Base-by-base conservation (phyloP, 2,329 filamentous ascomycete genomes). In the Laburnicola sp. region DNA sequence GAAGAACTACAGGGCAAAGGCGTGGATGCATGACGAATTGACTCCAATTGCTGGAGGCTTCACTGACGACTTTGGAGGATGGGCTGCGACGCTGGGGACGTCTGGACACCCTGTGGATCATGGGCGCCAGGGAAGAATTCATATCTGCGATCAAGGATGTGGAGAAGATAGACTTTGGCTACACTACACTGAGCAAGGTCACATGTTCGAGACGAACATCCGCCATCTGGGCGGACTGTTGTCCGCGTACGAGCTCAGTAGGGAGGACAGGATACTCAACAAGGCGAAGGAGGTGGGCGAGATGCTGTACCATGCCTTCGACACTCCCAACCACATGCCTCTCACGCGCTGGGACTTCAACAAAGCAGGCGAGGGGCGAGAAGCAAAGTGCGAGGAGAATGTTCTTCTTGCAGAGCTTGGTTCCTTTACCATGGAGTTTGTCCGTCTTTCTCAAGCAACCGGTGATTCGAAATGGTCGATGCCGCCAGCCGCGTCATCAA, bases 261-360 rank as follows among this genome's bases (percentile, higher is more conserved):
- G 83, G 55, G 87, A 96, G 63, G 74, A 80, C 21, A 78, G 87
- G 23, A 78, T 96, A 8, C 78, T 95, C 28, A 82, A 86, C 47
- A 94, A 95, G 74, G 89, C 91, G 1, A 79, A 87, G 31, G 87
- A 93, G 72, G 81, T 94, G 25, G 91, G 85, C 34, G 88, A 93
- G 63, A 81, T 96, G 53, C 76, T 96, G 28, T 91, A 92, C 76
- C 85, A 87, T 46, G 82, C 88, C 3, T 96, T 96, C 64, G 91
- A 96, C 72, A 97, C 93, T 0, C 92, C 92, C 0, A 97, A 97
- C 71, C 85, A 91, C 61, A 95, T 97, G 89, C 92, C 93, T 4
- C 71, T 78, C 41, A 77, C 76, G 0, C 64, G 76, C 46, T 79
- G 76, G 77, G 66, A 74, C 16, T 71, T 75, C 25, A 65, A 71